phyloP scores from a whole-genome alignment of 2,329 filamentous ascomycete genomes.

The Zalaria sp. region DNA sequence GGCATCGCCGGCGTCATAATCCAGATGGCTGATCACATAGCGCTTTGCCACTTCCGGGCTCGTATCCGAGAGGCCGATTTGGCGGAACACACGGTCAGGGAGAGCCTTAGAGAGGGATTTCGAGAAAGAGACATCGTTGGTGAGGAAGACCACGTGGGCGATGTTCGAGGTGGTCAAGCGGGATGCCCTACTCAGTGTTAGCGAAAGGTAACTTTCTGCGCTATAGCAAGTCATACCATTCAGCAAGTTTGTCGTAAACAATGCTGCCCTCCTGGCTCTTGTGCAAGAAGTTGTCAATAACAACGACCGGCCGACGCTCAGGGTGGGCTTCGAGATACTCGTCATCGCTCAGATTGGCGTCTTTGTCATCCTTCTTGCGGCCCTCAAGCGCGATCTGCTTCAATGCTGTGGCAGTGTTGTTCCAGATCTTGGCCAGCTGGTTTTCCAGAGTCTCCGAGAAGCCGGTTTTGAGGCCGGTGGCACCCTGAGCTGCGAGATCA shows the following conservation, averaged over 20 bases:
- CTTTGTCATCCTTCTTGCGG: constrained; percentile 59
- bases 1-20: constrained; percentile 29
- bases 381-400: constrained; percentile 60
- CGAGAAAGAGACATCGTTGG: constrained; percentile 74
- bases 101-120: constrained; percentile 78
- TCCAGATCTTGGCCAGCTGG: constrained; percentile 78
- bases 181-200: constrained; percentile 44
- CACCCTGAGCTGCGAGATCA: constrained; percentile 84
- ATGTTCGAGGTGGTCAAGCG: constrained; percentile 72
- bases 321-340: constrained; percentile 85
- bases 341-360: constrained; percentile 60
- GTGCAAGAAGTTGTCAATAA: constrained; percentile 85
- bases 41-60: constrained; percentile 71
- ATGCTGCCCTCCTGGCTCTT: constrained; percentile 42
- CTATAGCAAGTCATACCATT: constrained; percentile 40
- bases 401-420: constrained; percentile 66
- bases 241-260: constrained; percentile 45
- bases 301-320: constrained; percentile 65
- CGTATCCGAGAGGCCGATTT: constrained; percentile 74
- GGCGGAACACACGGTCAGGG: constrained; percentile 80
- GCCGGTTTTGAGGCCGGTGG: constrained; percentile 84
- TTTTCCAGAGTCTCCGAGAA: constrained; percentile 88
- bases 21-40: constrained; percentile 75
- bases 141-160: constrained; percentile 89
- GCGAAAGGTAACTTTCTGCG: no score